Percentiles rank a stretch among this genome's conserved stretches.
Conservation (phyloP, 148 eudicot genomes). For the Heliosperma pusillum region DNA sequence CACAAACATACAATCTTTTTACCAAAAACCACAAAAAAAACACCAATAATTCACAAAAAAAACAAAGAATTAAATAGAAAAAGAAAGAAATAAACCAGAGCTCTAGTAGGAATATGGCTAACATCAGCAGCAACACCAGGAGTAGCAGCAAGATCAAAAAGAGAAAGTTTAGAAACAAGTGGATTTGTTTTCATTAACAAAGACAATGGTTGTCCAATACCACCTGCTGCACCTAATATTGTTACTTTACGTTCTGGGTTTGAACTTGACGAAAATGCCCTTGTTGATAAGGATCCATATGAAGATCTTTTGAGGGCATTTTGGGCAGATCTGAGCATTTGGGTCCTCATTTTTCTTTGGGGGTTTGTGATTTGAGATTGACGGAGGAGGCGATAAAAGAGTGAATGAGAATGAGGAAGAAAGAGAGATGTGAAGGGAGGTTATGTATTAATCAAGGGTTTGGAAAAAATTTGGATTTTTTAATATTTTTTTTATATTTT, state of each 20-base stretch:
- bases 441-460: not conserved
- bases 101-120: constrained; percentile 87
- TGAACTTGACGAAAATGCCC: constrained; percentile 51
- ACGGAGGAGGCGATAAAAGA: not conserved
- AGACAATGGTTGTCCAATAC: constrained; percentile 86
- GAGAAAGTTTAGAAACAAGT: constrained; percentile 66
- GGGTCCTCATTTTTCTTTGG: constrained; percentile 30
- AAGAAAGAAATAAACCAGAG: constrained; percentile 46
- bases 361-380: not conserved
- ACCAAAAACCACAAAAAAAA: not conserved
- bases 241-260: constrained; percentile 73
- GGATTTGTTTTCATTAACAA: constrained; percentile 92
- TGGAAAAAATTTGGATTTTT: too few relatives aligned
- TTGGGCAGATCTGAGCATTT: constrained; percentile 41
- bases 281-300: constrained; percentile 20
- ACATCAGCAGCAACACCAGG: constrained; percentile 92
- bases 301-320: constrained; percentile 31
- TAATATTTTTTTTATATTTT: too few relatives aligned
- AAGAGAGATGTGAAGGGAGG: not conserved
- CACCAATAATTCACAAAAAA: constrained; percentile 1
- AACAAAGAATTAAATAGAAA: too few relatives aligned
- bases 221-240: constrained; percentile 86
- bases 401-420: not conserved
- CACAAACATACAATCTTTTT: too few relatives aligned
- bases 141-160: constrained; percentile 86